Conservation (phyloP, 495 filamentous ascomycete genomes). For the Aspergillus cristatus region DNA sequence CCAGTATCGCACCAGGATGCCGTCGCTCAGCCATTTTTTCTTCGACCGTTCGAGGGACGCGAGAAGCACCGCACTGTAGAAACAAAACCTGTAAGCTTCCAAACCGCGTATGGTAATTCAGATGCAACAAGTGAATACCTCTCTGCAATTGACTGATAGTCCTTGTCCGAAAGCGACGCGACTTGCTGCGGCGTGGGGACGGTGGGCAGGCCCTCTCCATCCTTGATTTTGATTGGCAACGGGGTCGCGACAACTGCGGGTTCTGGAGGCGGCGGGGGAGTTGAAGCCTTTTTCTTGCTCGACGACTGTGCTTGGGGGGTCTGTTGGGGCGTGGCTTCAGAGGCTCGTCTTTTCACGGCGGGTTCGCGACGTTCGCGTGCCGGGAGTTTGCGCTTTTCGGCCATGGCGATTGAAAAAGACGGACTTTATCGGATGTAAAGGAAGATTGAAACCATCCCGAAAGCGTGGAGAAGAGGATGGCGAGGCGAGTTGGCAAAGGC, state of each 20-base stretch:
- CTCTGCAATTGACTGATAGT: slow-evolving; percentile 76
- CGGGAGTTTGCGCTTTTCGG: slow-evolving; percentile 38
- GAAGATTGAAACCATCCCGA: slow-evolving; percentile 6
- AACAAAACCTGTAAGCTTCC: slow-evolving; percentile 8
- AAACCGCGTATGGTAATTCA: not conserved
- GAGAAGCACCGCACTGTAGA: slow-evolving; percentile 66
- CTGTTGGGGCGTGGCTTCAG: slow-evolving; percentile 31
- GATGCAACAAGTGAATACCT: slow-evolving; percentile 47
- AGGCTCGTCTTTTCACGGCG: slow-evolving; percentile 36
- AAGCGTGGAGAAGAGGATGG: slow-evolving; percentile 1
- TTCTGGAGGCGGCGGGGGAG: slow-evolving; percentile 17
- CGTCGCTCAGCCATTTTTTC: slow-evolving; percentile 79
- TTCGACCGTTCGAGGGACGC: slow-evolving; percentile 78
- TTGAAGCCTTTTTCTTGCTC: slow-evolving; percentile 30
- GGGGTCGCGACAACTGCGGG: slow-evolving; percentile 40
- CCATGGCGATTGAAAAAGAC: slow-evolving; percentile 19
- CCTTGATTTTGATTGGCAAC: slow-evolving; percentile 54
- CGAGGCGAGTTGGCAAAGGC: slow-evolving; percentile 4
- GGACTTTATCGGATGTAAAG: not conserved
- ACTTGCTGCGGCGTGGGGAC: slow-evolving; percentile 56
- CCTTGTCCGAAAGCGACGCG: slow-evolving; percentile 49
- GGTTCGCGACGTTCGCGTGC: slow-evolving; percentile 40
- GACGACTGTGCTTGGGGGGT: slow-evolving; percentile 13
- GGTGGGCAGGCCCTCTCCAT: slow-evolving; percentile 65
- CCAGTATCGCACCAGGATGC: slow-evolving; percentile 90